These are phyloP conservation scores for Phialemoniopsis sp. DNA, from an alignment of 2,329 filamentous ascomycete genomes.

Conservation along the genomic window DNA sequence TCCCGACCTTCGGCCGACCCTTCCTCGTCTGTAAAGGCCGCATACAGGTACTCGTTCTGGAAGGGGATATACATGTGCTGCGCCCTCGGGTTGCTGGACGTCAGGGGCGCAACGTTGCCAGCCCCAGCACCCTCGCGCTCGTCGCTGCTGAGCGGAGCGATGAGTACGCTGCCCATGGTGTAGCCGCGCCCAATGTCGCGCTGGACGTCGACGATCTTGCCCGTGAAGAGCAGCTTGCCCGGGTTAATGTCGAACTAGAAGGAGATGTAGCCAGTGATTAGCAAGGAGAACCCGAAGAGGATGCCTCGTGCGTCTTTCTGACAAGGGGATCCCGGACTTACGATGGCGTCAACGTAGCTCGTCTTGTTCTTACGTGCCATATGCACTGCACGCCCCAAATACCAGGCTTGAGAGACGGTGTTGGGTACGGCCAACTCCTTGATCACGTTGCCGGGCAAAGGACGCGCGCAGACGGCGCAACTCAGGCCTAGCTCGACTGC, in stretches of 20 bases:
- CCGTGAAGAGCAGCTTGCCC: slow-evolving; percentile 11
- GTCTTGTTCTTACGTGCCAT: slow-evolving; percentile 21
- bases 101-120: slow-evolving; percentile 1
- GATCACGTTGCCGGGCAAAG: slow-evolving; percentile 32
- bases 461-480: slow-evolving; percentile 27
- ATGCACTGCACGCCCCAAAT: slow-evolving; percentile 23
- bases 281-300: too few relatives aligned
- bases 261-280: too few relatives aligned
- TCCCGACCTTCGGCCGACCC: slow-evolving; percentile 23
- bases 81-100: slow-evolving; percentile 7
- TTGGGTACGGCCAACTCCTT: slow-evolving; percentile 29
- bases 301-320: too few relatives aligned
- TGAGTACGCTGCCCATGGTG: slow-evolving; percentile 31
- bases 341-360: slow-evolving; percentile 18
- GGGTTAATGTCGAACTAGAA: too few relatives aligned
- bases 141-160: slow-evolving; percentile 22
- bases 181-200: slow-evolving; percentile 32
- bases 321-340: slow-evolving; percentile 6
- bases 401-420: slow-evolving; percentile 27
- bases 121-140: slow-evolving; percentile 19
- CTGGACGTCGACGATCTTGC: slow-evolving; percentile 32
- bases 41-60: slow-evolving; percentile 36
- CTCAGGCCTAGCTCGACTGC: slow-evolving; percentile 32
- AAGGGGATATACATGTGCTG: slow-evolving; percentile 30
- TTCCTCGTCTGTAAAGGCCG: slow-evolving; percentile 31